Conservation (phyloP, 768 basidiomycete genomes). For the Melanogaster broomeanus region DNA sequence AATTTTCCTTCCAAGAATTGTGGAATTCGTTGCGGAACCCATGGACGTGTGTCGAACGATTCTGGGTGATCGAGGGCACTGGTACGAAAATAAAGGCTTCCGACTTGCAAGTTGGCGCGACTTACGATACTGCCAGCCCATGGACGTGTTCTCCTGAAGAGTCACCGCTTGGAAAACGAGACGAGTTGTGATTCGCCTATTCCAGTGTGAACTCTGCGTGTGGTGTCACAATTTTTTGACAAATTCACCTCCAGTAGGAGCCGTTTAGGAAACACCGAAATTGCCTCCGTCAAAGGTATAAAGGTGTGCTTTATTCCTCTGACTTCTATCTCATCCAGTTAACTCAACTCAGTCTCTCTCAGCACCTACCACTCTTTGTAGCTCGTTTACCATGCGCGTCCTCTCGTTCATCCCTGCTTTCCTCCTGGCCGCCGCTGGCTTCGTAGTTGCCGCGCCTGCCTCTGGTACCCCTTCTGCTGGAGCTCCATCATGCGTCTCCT, state of each 20-base stretch:
- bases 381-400: slow-evolving; percentile 15
- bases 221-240: background rate
- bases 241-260: slow-evolving; percentile 4
- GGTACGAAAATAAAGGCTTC: background rate
- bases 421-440: slow-evolving; percentile 5
- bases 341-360: slow-evolving; percentile 5
- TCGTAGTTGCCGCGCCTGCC: slow-evolving; percentile 7
- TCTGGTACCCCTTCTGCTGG: background rate
- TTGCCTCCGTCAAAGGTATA: slow-evolving; percentile 11
- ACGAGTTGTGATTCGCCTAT: background rate
- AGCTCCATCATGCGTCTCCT: slow-evolving; percentile 3
- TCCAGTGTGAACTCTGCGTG: background rate
- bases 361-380: slow-evolving; percentile 11
- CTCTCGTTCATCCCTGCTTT: slow-evolving; percentile 17
- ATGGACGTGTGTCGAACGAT: background rate
- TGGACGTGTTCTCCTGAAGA: background rate
- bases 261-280: background rate
- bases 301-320: slow-evolving; percentile 4
- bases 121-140: background rate
- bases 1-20: background rate
- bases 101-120: background rate
- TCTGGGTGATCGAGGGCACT: no score
- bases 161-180: background rate
- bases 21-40: background rate
- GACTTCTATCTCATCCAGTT: background rate